Percentiles rank a stretch among this genome's conserved stretches.
phyloP scores from a whole-genome alignment of 441 rosid genomes.

The Populus trichocarpa region DNA sequence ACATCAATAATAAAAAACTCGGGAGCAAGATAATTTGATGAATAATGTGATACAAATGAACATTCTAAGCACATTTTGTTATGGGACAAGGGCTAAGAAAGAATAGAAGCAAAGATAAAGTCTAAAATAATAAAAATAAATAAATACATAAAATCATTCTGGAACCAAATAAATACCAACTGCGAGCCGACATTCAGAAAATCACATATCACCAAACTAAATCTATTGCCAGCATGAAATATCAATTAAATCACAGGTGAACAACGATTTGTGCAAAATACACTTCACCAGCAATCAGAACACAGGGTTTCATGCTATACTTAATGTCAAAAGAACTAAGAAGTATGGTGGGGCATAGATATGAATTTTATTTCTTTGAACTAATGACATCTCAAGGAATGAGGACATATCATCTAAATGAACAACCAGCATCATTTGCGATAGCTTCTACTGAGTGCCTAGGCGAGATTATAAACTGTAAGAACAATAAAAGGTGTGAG shows the following conservation, averaged over 20 bases:
- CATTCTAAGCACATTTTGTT: background rate
- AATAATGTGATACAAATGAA: background rate
- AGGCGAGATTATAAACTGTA: background rate
- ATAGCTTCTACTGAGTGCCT: background rate
- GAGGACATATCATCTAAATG: background rate
- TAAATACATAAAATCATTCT: background rate
- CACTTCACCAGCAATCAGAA: background rate
- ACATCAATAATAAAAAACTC: background rate
- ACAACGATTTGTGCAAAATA: background rate
- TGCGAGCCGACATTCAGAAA: background rate
- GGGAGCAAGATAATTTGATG: background rate
- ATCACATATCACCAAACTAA: background rate
- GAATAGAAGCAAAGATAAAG: background rate
- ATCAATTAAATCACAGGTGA: background rate
- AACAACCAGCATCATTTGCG: background rate
- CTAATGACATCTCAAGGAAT: background rate
- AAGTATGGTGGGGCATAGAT: background rate
- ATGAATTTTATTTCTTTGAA: background rate
- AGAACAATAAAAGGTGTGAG: background rate
- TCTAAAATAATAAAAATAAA: background rate
- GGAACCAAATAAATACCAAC: background rate
- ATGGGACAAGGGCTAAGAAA: background rate
- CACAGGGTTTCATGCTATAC: background rate
- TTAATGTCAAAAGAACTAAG: background rate
- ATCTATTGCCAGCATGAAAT: background rate